Evolutionary conservation across 495 filamentous ascomycete species (phyloP), one percentile per base, ranked within the genome.

Genomic region (Daldinia concentrica): DNA sequence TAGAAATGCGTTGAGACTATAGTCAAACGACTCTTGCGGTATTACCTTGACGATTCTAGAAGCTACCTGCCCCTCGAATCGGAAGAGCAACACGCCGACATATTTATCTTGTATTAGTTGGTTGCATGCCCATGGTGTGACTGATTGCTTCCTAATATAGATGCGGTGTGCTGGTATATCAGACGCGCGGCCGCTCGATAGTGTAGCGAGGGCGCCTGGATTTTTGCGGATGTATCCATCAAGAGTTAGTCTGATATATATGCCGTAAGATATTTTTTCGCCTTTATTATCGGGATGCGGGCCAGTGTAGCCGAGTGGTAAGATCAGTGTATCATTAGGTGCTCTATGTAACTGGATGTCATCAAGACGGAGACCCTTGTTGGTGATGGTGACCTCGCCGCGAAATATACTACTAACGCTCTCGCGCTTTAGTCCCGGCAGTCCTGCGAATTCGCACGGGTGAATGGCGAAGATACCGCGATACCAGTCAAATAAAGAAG

Each of bases 151-250:
- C 26, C 41, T 29, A 24, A 64, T 29, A 27, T 69, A 69, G 7
- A 69, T 64, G 39, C 59, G 43, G 19, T 59, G 60, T 32, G 56
- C 30, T n/a, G 64, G 56, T 39, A 67, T 60, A 26, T 43, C 34
- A 19, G 64, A 37, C 9, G 17, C 12, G 8, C 29, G 52, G 15
- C 54, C 8, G n/a, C 4, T 6, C 29, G 65, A 39, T 45, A 62
- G 30, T 45, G 37, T 29, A 1, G 58, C 57, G 26, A 68, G 58
- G 6, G 6, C 7, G 7, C 39, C 58, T 17, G 66, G 52, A 5
- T 63, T 26, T 36, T 51, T 63, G 15, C 66, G 66, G 34, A 64
- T 32, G 43, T 69, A 69, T 48, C 67, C 61, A 34, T 69, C 54
- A 24, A 54, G 26, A 15, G 67, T 69, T 14, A 52, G 27, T 4